A percentile compares a stretch with the other conserved stretches of the same genome.
Conservation (phyloP, 2,329 filamentous ascomycete species). For the Trichophyton benhamiae region DNA sequence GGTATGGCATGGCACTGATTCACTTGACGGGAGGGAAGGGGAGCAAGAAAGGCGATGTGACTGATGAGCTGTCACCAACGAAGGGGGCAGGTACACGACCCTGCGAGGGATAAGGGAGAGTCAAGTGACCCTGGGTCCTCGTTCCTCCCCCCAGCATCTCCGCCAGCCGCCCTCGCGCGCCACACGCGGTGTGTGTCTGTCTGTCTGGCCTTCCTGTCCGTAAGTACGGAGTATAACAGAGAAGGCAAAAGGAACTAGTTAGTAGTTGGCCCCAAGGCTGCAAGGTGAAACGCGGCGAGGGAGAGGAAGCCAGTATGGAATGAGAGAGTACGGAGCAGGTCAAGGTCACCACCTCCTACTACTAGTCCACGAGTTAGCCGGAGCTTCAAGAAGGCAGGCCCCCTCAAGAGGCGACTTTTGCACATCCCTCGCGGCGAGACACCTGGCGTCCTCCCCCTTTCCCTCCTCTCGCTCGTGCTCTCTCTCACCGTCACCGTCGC, state of each 20-base stretch:
- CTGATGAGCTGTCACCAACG: conserved; percentile 2
- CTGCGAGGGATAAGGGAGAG: background rate
- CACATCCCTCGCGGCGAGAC: background rate
- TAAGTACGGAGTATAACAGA: too few species aligned
- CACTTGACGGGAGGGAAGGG: background rate
- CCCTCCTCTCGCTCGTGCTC: too few species aligned
- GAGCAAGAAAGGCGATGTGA: background rate
- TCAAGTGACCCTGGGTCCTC: background rate
- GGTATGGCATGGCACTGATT: background rate
- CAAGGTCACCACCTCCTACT: background rate
- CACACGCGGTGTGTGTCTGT: background rate
- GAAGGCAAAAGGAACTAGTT: too few species aligned
- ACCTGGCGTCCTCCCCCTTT: background rate
- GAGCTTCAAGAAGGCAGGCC: too few species aligned
- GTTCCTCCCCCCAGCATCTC: background rate
- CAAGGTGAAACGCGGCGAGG: background rate
- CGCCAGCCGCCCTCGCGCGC: background rate
- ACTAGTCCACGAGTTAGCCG: background rate
- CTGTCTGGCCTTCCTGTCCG: too few species aligned
- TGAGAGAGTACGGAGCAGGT: too few species aligned
- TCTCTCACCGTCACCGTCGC: too few species aligned
- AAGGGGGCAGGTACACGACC: background rate
- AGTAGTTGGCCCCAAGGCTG: background rate
- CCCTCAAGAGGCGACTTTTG: background rate
- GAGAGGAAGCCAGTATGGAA: background rate